These are phyloP conservation scores for Perilla frutescens DNA, from an alignment of 257 asterid species.

Conservation along the genomic window DNA sequence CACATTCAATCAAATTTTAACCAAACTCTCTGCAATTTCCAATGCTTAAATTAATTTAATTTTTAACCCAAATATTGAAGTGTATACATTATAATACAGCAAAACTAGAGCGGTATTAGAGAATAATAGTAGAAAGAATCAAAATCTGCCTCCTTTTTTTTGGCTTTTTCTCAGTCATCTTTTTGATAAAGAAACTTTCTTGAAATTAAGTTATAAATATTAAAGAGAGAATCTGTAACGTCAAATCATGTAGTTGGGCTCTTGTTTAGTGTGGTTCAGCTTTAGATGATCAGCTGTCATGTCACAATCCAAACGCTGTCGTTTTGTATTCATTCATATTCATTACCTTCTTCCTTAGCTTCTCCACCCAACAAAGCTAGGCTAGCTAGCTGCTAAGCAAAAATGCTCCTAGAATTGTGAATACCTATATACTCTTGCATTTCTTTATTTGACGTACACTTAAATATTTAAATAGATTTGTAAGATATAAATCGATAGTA, in stretches of 20 bases:
- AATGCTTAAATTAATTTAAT: too few species aligned
- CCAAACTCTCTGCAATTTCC: too few species aligned
- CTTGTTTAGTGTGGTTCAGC: slow-evolving; percentile 39
- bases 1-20: too few species aligned
- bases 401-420: too few species aligned
- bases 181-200: slow-evolving; percentile 39
- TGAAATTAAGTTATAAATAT: slow-evolving; percentile 15
- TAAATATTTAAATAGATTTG: too few species aligned
- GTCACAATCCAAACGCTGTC: slow-evolving; percentile 26
- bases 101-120: background rate
- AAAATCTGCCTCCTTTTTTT: slow-evolving; percentile 3
- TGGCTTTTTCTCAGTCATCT: slow-evolving; percentile 27
- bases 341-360: background rate
- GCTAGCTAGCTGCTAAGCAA: too few species aligned
- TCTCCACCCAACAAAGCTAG: too few species aligned
- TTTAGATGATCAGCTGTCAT: slow-evolving; percentile 39
- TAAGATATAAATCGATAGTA: too few species aligned
- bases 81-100: too few species aligned
- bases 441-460: too few species aligned
- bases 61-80: too few species aligned
- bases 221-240: slow-evolving; percentile 54
- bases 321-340: background rate
- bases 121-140: slow-evolving; percentile 7
- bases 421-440: too few species aligned
- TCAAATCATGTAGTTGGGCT: slow-evolving; percentile 55